Conservation (phyloP, 1,139 yeast genomes). For the Taphrina populina region DNA sequence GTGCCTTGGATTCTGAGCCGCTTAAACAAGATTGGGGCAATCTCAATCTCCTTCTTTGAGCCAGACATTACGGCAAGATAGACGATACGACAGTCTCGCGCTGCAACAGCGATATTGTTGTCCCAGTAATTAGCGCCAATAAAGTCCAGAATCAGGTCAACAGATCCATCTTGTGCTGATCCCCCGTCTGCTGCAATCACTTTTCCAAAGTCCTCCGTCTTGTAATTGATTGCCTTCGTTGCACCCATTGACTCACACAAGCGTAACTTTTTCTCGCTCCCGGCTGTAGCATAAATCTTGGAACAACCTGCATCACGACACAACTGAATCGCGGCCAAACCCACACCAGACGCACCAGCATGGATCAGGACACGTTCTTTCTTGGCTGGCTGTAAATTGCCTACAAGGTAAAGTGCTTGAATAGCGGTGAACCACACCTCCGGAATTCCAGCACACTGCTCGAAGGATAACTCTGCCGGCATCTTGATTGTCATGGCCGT, state of each 20-base stretch:
- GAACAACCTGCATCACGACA: conserved; percentile 46
- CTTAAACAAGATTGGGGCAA: conserved; percentile 41
- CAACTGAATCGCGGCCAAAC: conserved; percentile 46
- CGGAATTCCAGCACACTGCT: conserved; percentile 45
- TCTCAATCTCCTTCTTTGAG: conserved; percentile 39
- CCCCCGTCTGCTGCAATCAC: conserved; percentile 42
- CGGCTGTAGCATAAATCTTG: conserved; percentile 45
- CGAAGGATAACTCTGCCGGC: conserved; percentile 41
- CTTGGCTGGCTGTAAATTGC: conserved; percentile 42
- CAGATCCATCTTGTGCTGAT: conserved; percentile 13
- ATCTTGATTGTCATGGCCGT: conserved; percentile 41
- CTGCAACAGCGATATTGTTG: conserved; percentile 41
- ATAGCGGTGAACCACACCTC: conserved; percentile 48
- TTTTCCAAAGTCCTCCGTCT: conserved; percentile 41
- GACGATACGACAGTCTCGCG: conserved; percentile 44
- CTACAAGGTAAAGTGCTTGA: conserved; percentile 42
- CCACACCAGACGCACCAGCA: conserved; percentile 47
- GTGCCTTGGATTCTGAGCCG: conserved; percentile 44
- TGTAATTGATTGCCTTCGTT: conserved; percentile 44
- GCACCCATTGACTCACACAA: conserved; percentile 39
- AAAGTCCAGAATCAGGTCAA: conserved; percentile 46
- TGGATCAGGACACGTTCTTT: conserved; percentile 43
- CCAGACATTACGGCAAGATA: conserved; percentile 44
- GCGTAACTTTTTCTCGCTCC: conserved; percentile 42
- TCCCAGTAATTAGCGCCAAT: conserved; percentile 43